A percentile compares a stretch with the other conserved stretches of the same genome.
Conservation (phyloP, 768 basidiomycete species). For the Xerocomellus amylosporus region DNA sequence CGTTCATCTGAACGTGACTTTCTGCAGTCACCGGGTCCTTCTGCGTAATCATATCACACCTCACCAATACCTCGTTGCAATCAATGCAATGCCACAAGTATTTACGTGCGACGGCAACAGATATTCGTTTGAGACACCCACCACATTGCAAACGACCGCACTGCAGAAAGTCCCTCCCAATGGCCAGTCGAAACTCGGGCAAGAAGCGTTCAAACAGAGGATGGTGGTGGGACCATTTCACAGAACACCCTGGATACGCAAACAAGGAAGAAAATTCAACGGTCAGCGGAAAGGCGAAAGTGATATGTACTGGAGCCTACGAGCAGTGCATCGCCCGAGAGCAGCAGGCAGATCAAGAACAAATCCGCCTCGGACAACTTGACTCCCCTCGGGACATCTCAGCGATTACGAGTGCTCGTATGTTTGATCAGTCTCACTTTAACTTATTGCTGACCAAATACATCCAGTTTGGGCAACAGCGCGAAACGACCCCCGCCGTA, state of each 20-base stretch:
- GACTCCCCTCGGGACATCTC: neutral
- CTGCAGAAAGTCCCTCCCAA: neutral
- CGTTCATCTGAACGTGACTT: neutral
- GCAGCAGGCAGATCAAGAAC: neutral
- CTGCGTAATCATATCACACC: neutral
- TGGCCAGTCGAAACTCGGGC: neutral
- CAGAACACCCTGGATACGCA: constrained; percentile 1
- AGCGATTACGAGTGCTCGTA: neutral
- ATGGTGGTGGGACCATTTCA: constrained; percentile 1
- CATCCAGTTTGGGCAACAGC: constrained; percentile 9
- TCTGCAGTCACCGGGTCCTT: neutral
- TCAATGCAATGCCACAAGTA: no score
- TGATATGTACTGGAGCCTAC: neutral
- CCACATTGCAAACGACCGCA: no score
- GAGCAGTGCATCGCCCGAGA: neutral
- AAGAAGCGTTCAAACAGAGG: neutral
- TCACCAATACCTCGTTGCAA: neutral
- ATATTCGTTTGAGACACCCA: neutral
- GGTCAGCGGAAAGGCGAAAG: constrained; percentile 4
- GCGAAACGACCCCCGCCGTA: neutral
- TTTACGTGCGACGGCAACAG: no score
- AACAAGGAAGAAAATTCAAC: neutral
- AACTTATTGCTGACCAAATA: neutral
- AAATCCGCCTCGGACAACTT: neutral
- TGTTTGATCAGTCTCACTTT: neutral